Base-by-base conservation (phyloP, 768 basidiomycete species). In the Plicaturopsis crispa region DNA sequence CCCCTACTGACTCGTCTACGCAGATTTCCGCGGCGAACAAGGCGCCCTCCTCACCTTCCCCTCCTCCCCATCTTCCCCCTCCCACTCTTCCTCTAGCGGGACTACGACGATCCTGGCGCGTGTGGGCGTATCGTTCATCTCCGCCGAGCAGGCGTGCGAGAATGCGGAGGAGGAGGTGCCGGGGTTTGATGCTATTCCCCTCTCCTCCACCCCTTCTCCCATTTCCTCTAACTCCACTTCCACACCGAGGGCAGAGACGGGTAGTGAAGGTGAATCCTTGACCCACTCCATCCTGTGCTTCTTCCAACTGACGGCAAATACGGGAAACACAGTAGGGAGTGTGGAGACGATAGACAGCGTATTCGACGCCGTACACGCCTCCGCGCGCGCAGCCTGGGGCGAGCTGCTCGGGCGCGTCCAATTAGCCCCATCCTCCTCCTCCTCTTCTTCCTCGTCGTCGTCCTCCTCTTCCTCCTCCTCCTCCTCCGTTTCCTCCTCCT, bases 111-210 rank as follows among this genome's bases (percentile, higher is more conserved):
- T 82, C 41, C 60, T 78, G 16, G 75, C 64, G 1, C 72, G 78
- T n/a, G 69, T 74, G 3, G 78, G 80, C n/a, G 69, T 82, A 5
- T 80, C 78, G 1, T 69, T 80, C 45, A 73, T 80, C 36, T 80
- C 78, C 4, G 60, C 63, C 16, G 65, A 63, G 1, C 78, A 80
- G 46, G 80, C 80, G 0, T 82, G 78, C 47, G 46, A 58, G 3
- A 80, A 77, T 43, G 78, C 78, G 2, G 71, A 76, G 43, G 61
- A 67, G 31, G 80, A 82, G 48, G 75, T 82, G 5, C 70, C 73
- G 0, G 58, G 69, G 40, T 78, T 70, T 46, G 69, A 75, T 43
- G 79, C 80, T 47, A 69, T 71, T 3, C 50, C n/a, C n/a, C n/a
- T n/a, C n/a, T n/a, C n/a, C n/a, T n/a, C n/a, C n/a, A n/a, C n/a